Percentiles rank a stretch among this genome's conserved stretches.
Evolutionary conservation across 192 early-diverging fungal genomes (phyloP).

Genomic region (Podila minutissima): DNA sequence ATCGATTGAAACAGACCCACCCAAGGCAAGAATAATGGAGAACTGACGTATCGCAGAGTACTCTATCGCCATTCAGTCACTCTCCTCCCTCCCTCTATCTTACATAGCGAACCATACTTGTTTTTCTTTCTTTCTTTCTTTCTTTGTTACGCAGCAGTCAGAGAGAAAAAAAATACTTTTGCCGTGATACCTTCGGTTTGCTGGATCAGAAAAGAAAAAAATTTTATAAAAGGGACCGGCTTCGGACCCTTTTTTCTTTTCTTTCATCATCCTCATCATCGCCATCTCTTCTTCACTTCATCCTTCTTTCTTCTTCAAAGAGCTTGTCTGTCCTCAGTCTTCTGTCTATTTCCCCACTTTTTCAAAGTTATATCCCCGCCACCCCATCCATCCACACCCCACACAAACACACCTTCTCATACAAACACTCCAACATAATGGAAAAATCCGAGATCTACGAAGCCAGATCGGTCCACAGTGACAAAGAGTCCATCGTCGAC

Average conservation of each 20-base stretch:
- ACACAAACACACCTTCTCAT: neutral
- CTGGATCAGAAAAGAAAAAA: no score
- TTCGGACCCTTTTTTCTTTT: neutral
- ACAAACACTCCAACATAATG: neutral
- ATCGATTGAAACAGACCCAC: no score
- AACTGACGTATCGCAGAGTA: no score
- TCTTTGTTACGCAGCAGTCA: neutral
- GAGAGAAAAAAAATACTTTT: neutral
- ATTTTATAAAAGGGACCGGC: slow-evolving; percentile 19
- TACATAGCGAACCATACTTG: no score
- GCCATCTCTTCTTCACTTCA: neutral
- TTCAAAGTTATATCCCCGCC: slow-evolving; percentile 9
- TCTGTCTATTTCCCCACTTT: neutral
- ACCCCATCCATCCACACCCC: neutral
- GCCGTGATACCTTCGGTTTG: no score
- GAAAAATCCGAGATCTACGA: slow-evolving; percentile 1
- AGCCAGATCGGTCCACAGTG: neutral
- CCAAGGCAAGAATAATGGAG: no score
- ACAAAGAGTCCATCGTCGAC: slow-evolving; percentile 8
- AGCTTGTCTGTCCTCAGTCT: neutral
- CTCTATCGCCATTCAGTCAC: no score
- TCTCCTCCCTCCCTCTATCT: no score
- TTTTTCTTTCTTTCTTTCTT: no score
- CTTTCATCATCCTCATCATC: slow-evolving; percentile 7
- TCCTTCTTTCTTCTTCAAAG: neutral